A percentile compares a stretch with the other conserved stretches of the same genome.
Evolutionary conservation across 2,329 filamentous ascomycete genomes (phyloP).

Genomic region (Ophiostoma australiae): DNA sequence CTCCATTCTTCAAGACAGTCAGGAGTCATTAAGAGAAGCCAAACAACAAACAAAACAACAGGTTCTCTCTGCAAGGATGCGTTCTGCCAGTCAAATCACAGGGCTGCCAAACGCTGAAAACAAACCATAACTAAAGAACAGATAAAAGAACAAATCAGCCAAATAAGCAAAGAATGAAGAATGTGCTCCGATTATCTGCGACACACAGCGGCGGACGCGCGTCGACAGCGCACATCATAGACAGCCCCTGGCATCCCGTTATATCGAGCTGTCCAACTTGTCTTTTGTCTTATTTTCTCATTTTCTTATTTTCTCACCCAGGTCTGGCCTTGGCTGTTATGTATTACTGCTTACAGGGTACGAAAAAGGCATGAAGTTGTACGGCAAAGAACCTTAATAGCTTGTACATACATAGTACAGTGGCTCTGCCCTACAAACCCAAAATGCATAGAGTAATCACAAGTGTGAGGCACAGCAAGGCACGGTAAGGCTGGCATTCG

Average conservation of each 20-base stretch:
- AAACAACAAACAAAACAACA: background rate
- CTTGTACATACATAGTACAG: background rate
- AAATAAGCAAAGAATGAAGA: background rate
- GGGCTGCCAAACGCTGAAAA: too few relatives aligned
- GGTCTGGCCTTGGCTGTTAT: too few relatives aligned
- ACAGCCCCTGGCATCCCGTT: background rate
- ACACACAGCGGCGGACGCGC: background rate
- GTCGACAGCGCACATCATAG: background rate
- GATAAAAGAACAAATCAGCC: too few relatives aligned
- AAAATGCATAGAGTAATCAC: background rate
- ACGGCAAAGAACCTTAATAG: background rate
- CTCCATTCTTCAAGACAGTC: background rate
- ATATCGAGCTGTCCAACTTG: background rate
- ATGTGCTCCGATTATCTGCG: background rate
- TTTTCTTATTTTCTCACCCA: too few relatives aligned
- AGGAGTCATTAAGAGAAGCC: background rate
- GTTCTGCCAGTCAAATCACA: too few relatives aligned
- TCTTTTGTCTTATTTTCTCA: too few relatives aligned
- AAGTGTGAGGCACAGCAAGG: background rate
- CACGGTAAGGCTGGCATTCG: background rate
- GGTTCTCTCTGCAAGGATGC: background rate
- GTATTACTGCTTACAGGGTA: too few relatives aligned
- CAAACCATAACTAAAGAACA: too few relatives aligned
- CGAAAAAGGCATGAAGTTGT: background rate
- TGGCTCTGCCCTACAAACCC: background rate